Conservation (phyloP, 768 basidiomycete genomes). For the Baorangia bicolor region DNA sequence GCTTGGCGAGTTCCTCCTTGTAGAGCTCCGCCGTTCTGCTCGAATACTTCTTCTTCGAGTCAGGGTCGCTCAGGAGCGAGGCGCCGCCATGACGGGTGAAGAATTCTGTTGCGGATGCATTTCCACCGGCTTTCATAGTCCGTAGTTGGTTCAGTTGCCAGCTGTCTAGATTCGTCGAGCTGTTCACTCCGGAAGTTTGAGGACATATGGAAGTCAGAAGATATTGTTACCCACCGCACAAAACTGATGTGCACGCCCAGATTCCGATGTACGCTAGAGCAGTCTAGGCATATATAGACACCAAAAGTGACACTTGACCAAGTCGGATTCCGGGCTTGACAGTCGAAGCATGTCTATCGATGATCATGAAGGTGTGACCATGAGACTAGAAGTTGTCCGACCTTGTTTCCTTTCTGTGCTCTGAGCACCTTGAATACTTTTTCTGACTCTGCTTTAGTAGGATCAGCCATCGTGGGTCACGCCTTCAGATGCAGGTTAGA, state of each 20-base stretch:
- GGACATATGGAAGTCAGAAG: not conserved
- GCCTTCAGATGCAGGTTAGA: not conserved
- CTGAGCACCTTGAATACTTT: slow-evolving; percentile 81
- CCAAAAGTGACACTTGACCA: slow-evolving; percentile 98
- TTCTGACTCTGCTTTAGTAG: slow-evolving; percentile 84
- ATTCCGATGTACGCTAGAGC: slow-evolving; percentile 92
- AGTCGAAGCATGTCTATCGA: slow-evolving; percentile 86
- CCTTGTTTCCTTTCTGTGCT: slow-evolving; percentile 88
- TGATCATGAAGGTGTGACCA: slow-evolving; percentile 3
- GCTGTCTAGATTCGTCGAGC: slow-evolving; percentile 94
- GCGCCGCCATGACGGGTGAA: slow-evolving; percentile 85
- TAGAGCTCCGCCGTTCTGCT: slow-evolving; percentile 82
- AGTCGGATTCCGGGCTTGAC: slow-evolving; percentile 92
- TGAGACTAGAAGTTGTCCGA: slow-evolving; percentile 21
- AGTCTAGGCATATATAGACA: slow-evolving; percentile 96
- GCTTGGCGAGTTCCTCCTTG: slow-evolving; percentile 83
- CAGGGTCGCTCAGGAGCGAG: slow-evolving; percentile 64
- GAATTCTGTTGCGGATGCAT: slow-evolving; percentile 82
- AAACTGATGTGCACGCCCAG: slow-evolving; percentile 99
- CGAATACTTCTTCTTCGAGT: slow-evolving; percentile 89
- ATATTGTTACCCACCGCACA: slow-evolving; percentile 66
- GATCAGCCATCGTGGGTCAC: slow-evolving; percentile 59
- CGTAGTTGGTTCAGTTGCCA: slow-evolving; percentile 92
- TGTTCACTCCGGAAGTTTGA: slow-evolving; percentile 36
- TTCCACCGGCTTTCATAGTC: slow-evolving; percentile 96